These are phyloP conservation scores for Erythrobasidium hasegawianum DNA, from an alignment of 1,284 basidiomycete genomes.

Conservation along the genomic window DNA sequence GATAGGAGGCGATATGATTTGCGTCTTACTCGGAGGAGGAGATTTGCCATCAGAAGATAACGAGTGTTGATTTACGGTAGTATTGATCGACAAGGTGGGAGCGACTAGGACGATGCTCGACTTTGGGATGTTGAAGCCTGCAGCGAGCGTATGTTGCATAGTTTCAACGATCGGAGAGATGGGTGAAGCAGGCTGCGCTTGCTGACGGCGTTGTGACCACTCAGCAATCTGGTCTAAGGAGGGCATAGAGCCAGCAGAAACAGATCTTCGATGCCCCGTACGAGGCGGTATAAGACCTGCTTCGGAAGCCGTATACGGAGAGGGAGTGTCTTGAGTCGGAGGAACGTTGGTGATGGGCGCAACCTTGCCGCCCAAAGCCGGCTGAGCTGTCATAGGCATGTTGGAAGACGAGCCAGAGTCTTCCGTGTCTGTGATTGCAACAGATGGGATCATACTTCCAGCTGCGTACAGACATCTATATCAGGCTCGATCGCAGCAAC, in stretches of 20 bases:
- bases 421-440: neutral
- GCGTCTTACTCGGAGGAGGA: neutral
- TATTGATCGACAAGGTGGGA: neutral
- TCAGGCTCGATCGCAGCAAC: too few species aligned
- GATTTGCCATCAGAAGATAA: neutral
- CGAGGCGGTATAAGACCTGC: neutral
- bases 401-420: neutral
- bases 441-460: neutral
- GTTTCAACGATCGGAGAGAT: neutral
- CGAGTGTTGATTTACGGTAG: constrained; percentile 1
- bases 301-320: too few species aligned
- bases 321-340: too few species aligned
- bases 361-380: too few species aligned
- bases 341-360: too few species aligned
- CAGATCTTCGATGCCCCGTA: constrained; percentile 8
- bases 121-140: neutral
- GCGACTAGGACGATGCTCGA: neutral
- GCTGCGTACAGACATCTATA: too few species aligned
- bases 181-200: neutral
- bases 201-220: constrained; percentile 21
- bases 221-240: constrained; percentile 27
- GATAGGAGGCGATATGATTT: neutral
- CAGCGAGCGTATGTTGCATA: neutral
- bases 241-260: constrained; percentile 22
- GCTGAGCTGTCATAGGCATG: neutral